Evolutionary conservation across 805 yeast genomes (phyloP).

Genomic region (Nakazawaea ishiwadae): DNA sequence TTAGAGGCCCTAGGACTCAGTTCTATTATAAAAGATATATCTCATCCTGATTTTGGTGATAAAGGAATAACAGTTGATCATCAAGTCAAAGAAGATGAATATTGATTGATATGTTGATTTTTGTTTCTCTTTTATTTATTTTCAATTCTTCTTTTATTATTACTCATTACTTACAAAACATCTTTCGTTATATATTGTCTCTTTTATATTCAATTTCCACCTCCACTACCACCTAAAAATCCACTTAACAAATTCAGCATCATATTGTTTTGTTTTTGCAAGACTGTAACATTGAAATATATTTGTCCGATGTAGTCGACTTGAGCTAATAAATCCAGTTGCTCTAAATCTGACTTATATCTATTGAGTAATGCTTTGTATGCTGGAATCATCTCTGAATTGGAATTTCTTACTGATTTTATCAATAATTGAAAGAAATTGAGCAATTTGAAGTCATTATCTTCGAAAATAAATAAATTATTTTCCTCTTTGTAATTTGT

Average conservation of each 20-base stretch:
- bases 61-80: conserved; percentile 23
- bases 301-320: conserved; percentile 25
- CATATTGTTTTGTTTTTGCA: conserved; percentile 49
- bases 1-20: conserved; percentile 59
- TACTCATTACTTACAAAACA: no score
- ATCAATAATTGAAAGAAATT: conserved; percentile 70
- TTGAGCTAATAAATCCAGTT: conserved; percentile 18
- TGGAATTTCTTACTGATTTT: conserved; percentile 46
- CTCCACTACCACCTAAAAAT: conserved; percentile 39
- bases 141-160: not conserved
- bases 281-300: conserved; percentile 26
- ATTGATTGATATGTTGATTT: conserved; percentile 13
- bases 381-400: conserved; percentile 30
- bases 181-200: no score
- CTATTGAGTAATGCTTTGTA: conserved; percentile 42
- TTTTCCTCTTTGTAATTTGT: conserved; percentile 12
- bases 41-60: conserved; percentile 18
- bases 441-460: conserved; percentile 39
- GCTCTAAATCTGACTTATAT: conserved; percentile 21
- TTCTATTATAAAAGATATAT: conserved; percentile 36
- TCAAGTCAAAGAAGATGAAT: conserved; percentile 22
- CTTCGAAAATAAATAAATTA: conserved; percentile 14
- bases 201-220: no score
- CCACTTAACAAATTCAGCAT: conserved; percentile 77
- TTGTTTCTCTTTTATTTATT: not conserved